Base-by-base conservation (phyloP, 2,329 filamentous ascomycete species). In the Nemania abortiva region DNA sequence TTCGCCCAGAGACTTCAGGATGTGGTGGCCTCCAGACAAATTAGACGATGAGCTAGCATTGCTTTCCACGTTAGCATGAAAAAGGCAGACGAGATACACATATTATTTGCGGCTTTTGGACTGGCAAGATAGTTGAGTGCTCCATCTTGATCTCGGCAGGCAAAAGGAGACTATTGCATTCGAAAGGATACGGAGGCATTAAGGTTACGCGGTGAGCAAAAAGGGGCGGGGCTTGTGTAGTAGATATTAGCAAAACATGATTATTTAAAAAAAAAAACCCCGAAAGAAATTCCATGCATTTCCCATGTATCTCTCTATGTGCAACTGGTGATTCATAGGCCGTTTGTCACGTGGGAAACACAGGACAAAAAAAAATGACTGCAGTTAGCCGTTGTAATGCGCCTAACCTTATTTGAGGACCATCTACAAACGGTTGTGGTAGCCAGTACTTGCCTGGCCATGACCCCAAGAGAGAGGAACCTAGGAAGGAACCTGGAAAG, bases 311-410 rank as follows among this genome's bases (percentile, higher is more conserved):
- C 39, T 60, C 55, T 71, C 62, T 59, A 64, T 62, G 74, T 69
- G 66, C 56, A 65, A 69, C 47, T 65, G 49, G 73, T 49, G 57
- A 67, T 71, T 68, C 66, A 73, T 70, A 73, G 72, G 70, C 70
- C 75, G 76, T 79, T 78, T 78, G 76, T 81, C 79, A 81, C 80
- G 80, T 82, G 80, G 79, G 74, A 80, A 78, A 76, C 78, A 77
- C 75, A 76, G 75, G 73, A 77, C 74, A 74, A 71, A 68, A 75
- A 70, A 69, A 69, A n/a, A n/a, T n/a, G n/a, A n/a, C 76, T 81
- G 80, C 79, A 77, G 73, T 79, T 79, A 81, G 75, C 80, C 79
- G 80, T 68, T 68, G 42, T 65, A 70, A 77, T 76, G 78, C 76
- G 79, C 76, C 74, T 73, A 81, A 79, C 78, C 77, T 77, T 79